Percentiles rank a stretch among this genome's conserved stretches.
phyloP scores from a whole-genome alignment of 2,329 filamentous ascomycete species.

The Botrytis tulipae region DNA sequence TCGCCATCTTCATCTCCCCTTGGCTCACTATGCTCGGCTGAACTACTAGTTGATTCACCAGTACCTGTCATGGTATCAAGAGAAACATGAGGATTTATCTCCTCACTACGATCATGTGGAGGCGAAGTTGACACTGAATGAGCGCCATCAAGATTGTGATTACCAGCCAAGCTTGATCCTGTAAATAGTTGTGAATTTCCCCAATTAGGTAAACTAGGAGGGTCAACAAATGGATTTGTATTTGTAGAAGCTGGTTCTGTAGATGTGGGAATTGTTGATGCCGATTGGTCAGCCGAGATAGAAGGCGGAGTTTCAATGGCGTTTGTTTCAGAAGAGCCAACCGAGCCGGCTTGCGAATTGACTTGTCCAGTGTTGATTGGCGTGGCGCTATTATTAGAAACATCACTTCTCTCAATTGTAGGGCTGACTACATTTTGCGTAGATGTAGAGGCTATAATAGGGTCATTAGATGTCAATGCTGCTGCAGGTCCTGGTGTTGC shows the following conservation, averaged over 20 bases:
- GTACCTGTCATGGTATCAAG: background rate
- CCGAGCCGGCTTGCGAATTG: constrained; percentile 30
- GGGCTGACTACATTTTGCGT: constrained; percentile 30
- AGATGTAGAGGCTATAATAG: constrained; percentile 32
- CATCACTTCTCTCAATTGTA: constrained; percentile 22
- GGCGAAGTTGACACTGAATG: background rate
- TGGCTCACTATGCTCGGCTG: constrained; percentile 18
- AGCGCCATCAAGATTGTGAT: constrained; percentile 18
- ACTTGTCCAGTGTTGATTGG: constrained; percentile 29
- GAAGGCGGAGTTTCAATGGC: constrained; percentile 32
- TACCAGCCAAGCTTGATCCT: constrained; percentile 18
- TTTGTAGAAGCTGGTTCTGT: constrained; percentile 23
- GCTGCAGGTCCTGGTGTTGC: constrained; percentile 26
- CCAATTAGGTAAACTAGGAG: constrained; percentile 13
- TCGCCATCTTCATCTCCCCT: constrained; percentile 25
- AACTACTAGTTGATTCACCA: constrained; percentile 15
- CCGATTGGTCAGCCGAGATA: constrained; percentile 30
- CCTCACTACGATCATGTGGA: background rate
- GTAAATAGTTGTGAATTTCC: constrained; percentile 32
- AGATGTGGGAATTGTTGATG: constrained; percentile 26
- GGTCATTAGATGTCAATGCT: constrained; percentile 27
- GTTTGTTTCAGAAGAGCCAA: constrained; percentile 33
- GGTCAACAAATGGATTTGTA: constrained; percentile 22
- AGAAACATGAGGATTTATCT: background rate
- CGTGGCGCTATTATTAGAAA: constrained; percentile 22